Conservation (phyloP, 169 alveolate genomes). For the Plasmodium adleri region DNA sequence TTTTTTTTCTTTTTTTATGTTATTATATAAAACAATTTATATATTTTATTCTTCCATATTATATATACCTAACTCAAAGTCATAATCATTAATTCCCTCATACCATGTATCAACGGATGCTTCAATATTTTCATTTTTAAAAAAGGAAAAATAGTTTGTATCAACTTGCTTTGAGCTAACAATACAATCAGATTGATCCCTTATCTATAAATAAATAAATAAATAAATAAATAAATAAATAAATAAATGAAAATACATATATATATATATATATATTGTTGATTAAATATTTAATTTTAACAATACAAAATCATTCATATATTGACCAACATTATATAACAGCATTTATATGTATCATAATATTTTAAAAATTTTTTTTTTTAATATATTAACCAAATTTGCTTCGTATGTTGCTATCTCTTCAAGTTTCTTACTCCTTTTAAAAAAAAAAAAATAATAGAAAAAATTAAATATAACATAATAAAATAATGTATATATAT, state of each 20-base stretch:
- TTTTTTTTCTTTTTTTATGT: too few relatives aligned
- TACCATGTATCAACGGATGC: slow-evolving; percentile 70
- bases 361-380: not conserved
- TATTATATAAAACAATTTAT: not conserved
- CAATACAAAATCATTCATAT: too few relatives aligned
- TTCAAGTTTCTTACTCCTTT: slow-evolving; percentile 56
- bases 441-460: slow-evolving; percentile 22
- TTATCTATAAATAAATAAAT: slow-evolving; percentile 23
- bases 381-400: slow-evolving; percentile 37
- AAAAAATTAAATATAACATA: not conserved
- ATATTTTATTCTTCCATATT: slow-evolving; percentile 10
- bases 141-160: slow-evolving; percentile 58
- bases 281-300: too few relatives aligned
- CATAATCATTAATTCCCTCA: slow-evolving; percentile 72
- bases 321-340: too few relatives aligned
- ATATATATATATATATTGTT: too few relatives aligned
- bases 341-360: too few relatives aligned
- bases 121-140: slow-evolving; percentile 13
- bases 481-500: not conserved
- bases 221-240: not conserved
- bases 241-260: not conserved
- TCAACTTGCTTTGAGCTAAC: slow-evolving; percentile 30
- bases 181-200: slow-evolving; percentile 15
- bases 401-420: slow-evolving; percentile 38
- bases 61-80: slow-evolving; percentile 57